Conservation (phyloP, 768 basidiomycete genomes). For the Scleroderma bovista region DNA sequence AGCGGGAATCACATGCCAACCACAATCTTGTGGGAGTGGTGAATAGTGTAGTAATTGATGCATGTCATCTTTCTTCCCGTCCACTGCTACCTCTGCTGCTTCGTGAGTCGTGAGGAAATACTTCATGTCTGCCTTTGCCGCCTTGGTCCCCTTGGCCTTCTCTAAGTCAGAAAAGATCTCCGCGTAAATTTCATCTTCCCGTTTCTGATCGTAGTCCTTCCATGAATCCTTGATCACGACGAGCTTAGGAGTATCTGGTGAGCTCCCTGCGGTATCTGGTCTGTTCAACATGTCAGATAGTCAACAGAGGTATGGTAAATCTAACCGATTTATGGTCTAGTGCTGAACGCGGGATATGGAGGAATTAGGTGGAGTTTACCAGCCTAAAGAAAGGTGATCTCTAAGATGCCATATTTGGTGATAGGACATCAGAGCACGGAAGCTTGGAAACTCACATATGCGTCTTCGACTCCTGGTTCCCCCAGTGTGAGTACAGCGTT, state of each 20-base stretch:
- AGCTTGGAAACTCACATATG: slow-evolving; percentile 64
- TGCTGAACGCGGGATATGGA: slow-evolving; percentile 81
- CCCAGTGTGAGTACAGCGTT: slow-evolving; percentile 82
- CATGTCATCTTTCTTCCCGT: background rate
- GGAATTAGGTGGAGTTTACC: slow-evolving; percentile 87
- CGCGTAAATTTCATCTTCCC: background rate
- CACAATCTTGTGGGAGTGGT: too few species aligned
- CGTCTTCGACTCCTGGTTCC: slow-evolving; percentile 78
- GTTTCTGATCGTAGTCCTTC: background rate
- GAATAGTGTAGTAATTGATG: background rate
- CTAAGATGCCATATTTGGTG: background rate
- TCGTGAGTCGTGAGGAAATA: background rate
- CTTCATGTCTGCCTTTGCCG: background rate
- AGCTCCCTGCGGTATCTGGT: too few species aligned
- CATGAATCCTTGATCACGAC: slow-evolving; percentile 3
- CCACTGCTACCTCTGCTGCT: background rate
- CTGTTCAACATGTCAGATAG: slow-evolving; percentile 89
- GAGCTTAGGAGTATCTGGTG: too few species aligned
- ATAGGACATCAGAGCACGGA: background rate
- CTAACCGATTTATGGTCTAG: slow-evolving; percentile 89
- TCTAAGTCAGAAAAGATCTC: too few species aligned
- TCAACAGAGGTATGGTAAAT: too few species aligned
- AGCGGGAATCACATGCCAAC: too few species aligned
- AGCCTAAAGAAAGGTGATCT: slow-evolving; percentile 44
- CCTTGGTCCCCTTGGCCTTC: too few species aligned